Conservation (phyloP, 2,329 filamentous ascomycete species). For the Colletotrichum sp. region DNA sequence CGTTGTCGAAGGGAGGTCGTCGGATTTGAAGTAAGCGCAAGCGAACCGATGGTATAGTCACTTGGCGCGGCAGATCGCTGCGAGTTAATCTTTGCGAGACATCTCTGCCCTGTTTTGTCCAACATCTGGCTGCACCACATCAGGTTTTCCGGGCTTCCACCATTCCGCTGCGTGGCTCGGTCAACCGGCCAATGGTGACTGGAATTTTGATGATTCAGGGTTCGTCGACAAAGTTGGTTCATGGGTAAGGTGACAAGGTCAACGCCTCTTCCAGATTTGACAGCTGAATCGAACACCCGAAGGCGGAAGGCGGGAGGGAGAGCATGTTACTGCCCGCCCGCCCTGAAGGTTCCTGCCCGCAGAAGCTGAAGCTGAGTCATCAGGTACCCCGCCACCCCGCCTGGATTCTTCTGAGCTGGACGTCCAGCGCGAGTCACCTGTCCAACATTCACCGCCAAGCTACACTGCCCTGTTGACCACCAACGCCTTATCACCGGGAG, state of each 20-base stretch:
- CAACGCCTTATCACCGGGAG: conserved; percentile 1
- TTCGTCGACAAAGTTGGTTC: not conserved
- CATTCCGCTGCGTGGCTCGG: not conserved
- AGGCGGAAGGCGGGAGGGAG: not conserved
- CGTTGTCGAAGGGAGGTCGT: not conserved
- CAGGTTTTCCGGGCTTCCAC: not conserved
- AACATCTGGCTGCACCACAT: not conserved
- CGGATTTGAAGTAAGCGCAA: not conserved
- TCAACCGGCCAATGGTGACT: not conserved
- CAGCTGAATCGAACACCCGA: not conserved
- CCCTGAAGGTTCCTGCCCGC: not conserved
- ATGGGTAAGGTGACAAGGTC: conserved; percentile 6
- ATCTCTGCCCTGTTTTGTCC: conserved; percentile 3
- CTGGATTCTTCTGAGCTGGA: not conserved
- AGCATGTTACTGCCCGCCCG: not conserved
- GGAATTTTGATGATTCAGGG: not conserved
- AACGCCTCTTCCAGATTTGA: not conserved
- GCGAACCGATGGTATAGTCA: not conserved
- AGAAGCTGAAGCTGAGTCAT: conserved; percentile 1
- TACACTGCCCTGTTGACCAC: not conserved
- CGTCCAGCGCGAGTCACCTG: not conserved
- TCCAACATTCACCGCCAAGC: not conserved
- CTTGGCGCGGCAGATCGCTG: conserved; percentile 16
- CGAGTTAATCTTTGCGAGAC: conserved; percentile 2
- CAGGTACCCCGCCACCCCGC: conserved; percentile 1